Percentiles rank a stretch among this genome's conserved stretches.
phyloP scores from a whole-genome alignment of 148 eudicot species.

The Camellia japonica region DNA sequence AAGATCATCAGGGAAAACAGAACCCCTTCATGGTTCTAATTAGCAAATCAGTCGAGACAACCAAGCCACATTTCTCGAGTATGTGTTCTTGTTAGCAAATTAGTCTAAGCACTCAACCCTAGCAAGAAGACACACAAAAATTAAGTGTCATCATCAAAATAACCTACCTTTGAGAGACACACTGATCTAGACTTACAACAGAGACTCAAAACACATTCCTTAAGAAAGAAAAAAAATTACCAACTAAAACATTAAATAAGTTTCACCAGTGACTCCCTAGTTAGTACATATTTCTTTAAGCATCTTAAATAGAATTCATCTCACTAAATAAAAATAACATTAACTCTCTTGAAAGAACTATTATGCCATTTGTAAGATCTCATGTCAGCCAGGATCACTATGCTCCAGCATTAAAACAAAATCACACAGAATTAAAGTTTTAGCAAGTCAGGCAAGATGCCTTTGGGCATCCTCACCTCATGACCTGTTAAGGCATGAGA shows the following conservation, averaged over 20 bases:
- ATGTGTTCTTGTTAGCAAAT: neutral
- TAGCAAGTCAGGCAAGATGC: neutral
- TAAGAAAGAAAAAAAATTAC: neutral
- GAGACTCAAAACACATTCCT: neutral
- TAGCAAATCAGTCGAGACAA: neutral
- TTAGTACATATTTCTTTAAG: neutral
- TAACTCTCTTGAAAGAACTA: neutral
- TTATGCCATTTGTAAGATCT: neutral
- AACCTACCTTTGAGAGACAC: neutral
- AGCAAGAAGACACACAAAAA: neutral
- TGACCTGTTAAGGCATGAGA: neutral
- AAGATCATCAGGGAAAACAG: neutral
- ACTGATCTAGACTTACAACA: neutral
- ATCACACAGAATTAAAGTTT: neutral
- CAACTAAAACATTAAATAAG: neutral
- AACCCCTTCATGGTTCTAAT: neutral
- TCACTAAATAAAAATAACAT: neutral
- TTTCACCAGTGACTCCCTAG: neutral
- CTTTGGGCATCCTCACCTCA: neutral
- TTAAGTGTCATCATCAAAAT: neutral
- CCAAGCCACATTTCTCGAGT: neutral
- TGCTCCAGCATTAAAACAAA: constrained; percentile 1
- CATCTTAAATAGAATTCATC: constrained; percentile 3
- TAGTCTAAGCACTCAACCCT: neutral
- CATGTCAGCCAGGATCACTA: neutral